Base-by-base conservation (phyloP, 2,329 filamentous ascomycete species). In the Penicillium sumatraense region DNA sequence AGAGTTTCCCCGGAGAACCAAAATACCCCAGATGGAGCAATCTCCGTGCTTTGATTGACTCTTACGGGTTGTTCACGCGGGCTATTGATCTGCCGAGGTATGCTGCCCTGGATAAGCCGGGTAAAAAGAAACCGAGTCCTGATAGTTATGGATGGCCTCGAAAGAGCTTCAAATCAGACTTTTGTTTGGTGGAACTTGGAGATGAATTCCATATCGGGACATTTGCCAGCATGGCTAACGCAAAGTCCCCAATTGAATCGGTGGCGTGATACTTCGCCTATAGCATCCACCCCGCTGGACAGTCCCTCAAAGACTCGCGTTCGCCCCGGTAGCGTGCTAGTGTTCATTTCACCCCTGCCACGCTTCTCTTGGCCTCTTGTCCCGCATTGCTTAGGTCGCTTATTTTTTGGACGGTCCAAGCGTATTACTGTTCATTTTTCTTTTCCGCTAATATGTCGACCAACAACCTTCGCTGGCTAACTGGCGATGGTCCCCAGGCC, bases 381-480 rank as follows among this genome's bases (percentile, higher is more conserved):
- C 49, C 45, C 36, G 27, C 4, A 45, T 49, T 49, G 53, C 49
- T 45, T 47, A 21, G 8, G 31, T 41, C 10, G 41, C 41, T 44
- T 44, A 24, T 9, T 44, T 27, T 16, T 20, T 8, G 13, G 38
- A 38, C 26, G 42, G 42, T 16, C 48, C n/a, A 21, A 48, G 42
- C 49, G 48, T 42, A 24, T 35, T 24, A 45, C 13, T 6, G n/a
- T 14, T 42, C n/a, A 13, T 49, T 29, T 46, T 3, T 23, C 18
- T 29, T 46, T 3, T 23, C 18, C n/a, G 20, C 24, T 18, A 31
- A 24, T n/a, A 57, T 59, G 56, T 48, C 49, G 4, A 13, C 11
- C 3, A 21, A 29, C 9, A 59, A 61, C 40, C 24, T 61, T 33
- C 59, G 59, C 14, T 61, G 57, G 54, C 46, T 61, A 11, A 50